phyloP scores from a whole-genome alignment of 495 filamentous ascomycete genomes.

The Podospora sp. region DNA sequence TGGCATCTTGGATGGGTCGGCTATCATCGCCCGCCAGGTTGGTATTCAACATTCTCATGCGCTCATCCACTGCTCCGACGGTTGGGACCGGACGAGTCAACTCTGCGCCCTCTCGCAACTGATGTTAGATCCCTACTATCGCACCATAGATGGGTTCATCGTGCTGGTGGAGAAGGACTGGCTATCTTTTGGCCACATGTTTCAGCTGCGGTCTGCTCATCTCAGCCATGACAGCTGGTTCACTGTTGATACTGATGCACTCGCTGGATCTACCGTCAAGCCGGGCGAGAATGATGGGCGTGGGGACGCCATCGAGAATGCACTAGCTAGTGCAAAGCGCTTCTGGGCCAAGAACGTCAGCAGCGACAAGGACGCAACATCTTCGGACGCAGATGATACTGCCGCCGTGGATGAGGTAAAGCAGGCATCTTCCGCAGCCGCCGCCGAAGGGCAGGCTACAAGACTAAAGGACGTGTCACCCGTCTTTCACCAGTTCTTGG shows the following conservation, averaged over 20 bases:
- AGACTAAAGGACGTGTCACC: slow-evolving; percentile 85
- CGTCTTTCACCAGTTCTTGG: slow-evolving; percentile 97
- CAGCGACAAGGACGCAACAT: slow-evolving; percentile 60
- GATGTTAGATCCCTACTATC: slow-evolving; percentile 93
- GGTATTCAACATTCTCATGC: slow-evolving; percentile 92
- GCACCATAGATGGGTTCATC: slow-evolving; percentile 95
- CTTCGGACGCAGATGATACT: slow-evolving; percentile 59
- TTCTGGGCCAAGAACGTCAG: slow-evolving; percentile 83
- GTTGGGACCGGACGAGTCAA: slow-evolving; percentile 97
- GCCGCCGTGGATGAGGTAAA: slow-evolving; percentile 52
- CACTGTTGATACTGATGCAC: slow-evolving; percentile 71
- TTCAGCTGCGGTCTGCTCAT: slow-evolving; percentile 83
- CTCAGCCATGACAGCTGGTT: slow-evolving; percentile 96
- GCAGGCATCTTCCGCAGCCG: slow-evolving; percentile 20
- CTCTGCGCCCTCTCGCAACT: slow-evolving; percentile 92
- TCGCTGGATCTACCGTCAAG: slow-evolving; percentile 55
- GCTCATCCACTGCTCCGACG: slow-evolving; percentile 96
- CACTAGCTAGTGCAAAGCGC: slow-evolving; percentile 81
- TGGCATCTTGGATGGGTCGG: slow-evolving; percentile 79
- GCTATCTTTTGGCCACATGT: slow-evolving; percentile 98
- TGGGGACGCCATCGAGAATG: slow-evolving; percentile 81
- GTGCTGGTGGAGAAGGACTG: slow-evolving; percentile 96
- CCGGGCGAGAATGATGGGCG: slow-evolving; percentile 60
- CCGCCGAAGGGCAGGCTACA: slow-evolving; percentile 49
- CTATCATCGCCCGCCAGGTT: slow-evolving; percentile 83